Conservation (phyloP, 1,284 basidiomycete species). For the Papiliotrema terrestris region DNA sequence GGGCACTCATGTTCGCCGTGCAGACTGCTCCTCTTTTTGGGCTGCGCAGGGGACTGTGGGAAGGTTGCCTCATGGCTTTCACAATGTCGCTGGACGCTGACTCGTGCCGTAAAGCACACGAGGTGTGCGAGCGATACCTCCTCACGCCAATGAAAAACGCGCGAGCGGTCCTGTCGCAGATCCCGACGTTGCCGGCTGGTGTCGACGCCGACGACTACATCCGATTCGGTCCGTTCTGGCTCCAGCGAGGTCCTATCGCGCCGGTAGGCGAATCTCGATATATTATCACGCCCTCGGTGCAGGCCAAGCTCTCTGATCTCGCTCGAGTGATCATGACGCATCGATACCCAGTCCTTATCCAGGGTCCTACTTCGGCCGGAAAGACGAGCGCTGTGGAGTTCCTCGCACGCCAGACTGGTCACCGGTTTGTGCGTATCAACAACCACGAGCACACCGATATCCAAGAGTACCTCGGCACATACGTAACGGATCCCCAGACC, state of each 20-base stretch:
- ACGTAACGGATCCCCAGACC: conserved; percentile 85
- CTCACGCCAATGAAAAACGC: conserved; percentile 78
- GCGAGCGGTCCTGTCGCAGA: conserved; percentile 66
- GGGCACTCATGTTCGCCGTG: conserved; percentile 86
- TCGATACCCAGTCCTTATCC: conserved; percentile 91
- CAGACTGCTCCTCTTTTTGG: conserved; percentile 76
- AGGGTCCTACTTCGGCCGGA: conserved; percentile 95
- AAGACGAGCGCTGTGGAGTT: conserved; percentile 98
- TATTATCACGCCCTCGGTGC: conserved; percentile 95
- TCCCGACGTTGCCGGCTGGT: conserved; percentile 60
- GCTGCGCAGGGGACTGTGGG: conserved; percentile 84
- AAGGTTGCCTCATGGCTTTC: conserved; percentile 96
- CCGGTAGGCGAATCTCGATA: conserved; percentile 66
- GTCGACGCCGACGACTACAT: conserved; percentile 61
- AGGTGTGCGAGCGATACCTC: conserved; percentile 73
- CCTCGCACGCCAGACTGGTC: conserved; percentile 87
- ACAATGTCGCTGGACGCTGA: conserved; percentile 84
- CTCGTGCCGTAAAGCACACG: conserved; percentile 67
- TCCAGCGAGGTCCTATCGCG: conserved; percentile 67
- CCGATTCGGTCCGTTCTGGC: conserved; percentile 88
- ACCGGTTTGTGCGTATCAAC: conserved; percentile 96
- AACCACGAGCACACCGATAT: conserved; percentile 99
- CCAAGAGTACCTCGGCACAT: conserved; percentile 97
- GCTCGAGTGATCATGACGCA: conserved; percentile 86
- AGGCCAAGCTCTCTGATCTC: conserved; percentile 86